Conservation (phyloP, 345 rosid species). For the Psidium friedrichsthalianum region DNA sequence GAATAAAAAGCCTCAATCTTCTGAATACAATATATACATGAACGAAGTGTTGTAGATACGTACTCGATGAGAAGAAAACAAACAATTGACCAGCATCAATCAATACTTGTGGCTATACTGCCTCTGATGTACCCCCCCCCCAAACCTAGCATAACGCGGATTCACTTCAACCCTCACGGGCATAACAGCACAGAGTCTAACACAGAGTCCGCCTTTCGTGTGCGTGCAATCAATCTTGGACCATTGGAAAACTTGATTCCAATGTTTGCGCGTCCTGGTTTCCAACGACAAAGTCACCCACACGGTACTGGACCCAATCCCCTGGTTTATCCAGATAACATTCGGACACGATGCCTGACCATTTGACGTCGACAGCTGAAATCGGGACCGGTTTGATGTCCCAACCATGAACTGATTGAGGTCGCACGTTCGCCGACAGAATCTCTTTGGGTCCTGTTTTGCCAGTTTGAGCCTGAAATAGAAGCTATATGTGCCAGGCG, state of each 20-base stretch:
- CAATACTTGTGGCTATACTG: neutral
- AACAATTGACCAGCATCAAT: neutral
- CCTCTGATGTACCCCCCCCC: neutral
- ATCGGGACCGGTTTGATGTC: constrained; percentile 21
- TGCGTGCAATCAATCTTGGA: constrained; percentile 38
- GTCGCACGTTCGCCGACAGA: constrained; percentile 11
- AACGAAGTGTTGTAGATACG: neutral
- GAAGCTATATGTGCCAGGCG: constrained; percentile 17
- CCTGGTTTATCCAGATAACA: constrained; percentile 9
- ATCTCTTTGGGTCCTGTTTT: constrained; percentile 8
- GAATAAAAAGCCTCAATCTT: neutral
- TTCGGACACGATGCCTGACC: constrained; percentile 19
- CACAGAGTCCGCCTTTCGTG: constrained; percentile 22
- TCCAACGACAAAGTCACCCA: constrained; percentile 16
- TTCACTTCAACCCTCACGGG: neutral
- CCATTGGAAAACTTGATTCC: constrained; percentile 24
- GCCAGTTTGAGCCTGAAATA: constrained; percentile 28
- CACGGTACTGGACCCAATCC: constrained; percentile 19
- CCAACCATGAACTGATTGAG: constrained; percentile 31
- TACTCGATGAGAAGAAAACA: neutral
- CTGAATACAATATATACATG: neutral
- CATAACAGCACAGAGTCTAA: constrained; percentile 21
- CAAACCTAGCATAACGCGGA: neutral
- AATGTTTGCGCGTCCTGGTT: neutral
- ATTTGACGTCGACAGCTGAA: constrained; percentile 15